Conservation (phyloP, 495 filamentous ascomycete genomes). For the Hamigera avellanea region DNA sequence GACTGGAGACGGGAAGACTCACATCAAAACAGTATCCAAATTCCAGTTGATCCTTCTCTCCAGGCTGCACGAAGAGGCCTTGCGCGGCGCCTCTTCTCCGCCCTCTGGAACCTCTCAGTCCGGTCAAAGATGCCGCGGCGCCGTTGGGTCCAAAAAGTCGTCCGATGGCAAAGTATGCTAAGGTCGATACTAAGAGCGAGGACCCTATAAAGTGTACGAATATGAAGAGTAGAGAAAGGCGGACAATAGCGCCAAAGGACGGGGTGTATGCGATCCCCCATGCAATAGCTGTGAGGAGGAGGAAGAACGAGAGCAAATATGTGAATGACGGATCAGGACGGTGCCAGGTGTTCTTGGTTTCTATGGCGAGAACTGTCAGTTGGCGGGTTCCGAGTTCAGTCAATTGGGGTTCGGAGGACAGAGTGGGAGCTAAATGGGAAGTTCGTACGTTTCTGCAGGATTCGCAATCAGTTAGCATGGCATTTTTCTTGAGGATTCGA, state of each 20-base stretch:
- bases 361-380: slow-evolving; percentile 24
- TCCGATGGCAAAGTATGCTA: slow-evolving; percentile 54
- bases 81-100: slow-evolving; percentile 38
- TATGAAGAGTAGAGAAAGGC: slow-evolving; percentile 50
- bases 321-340: slow-evolving; percentile 68
- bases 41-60: slow-evolving; percentile 48
- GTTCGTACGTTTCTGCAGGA: slow-evolving; percentile 54
- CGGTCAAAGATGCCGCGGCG: slow-evolving; percentile 27
- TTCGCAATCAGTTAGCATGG: no score
- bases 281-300: slow-evolving; percentile 58
- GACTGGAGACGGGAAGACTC: slow-evolving; percentile 15
- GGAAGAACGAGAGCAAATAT: slow-evolving; percentile 65
- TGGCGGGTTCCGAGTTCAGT: no score
- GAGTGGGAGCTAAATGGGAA: slow-evolving; percentile 3
- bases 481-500: no score
- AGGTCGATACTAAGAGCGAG: slow-evolving; percentile 48
- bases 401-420: background rate
- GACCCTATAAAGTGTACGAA: slow-evolving; percentile 56
- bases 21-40: slow-evolving; percentile 78
- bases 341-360: slow-evolving; percentile 71
- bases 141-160: slow-evolving; percentile 47
- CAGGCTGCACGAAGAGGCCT: slow-evolving; percentile 46
- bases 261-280: slow-evolving; percentile 62
- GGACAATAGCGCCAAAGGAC: slow-evolving; percentile 43
- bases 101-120: slow-evolving; percentile 31